Evolutionary conservation across 2,329 filamentous ascomycete genomes (phyloP), one percentile per base, ranked within the genome.

Genomic region (Penicillium sp.): DNA sequence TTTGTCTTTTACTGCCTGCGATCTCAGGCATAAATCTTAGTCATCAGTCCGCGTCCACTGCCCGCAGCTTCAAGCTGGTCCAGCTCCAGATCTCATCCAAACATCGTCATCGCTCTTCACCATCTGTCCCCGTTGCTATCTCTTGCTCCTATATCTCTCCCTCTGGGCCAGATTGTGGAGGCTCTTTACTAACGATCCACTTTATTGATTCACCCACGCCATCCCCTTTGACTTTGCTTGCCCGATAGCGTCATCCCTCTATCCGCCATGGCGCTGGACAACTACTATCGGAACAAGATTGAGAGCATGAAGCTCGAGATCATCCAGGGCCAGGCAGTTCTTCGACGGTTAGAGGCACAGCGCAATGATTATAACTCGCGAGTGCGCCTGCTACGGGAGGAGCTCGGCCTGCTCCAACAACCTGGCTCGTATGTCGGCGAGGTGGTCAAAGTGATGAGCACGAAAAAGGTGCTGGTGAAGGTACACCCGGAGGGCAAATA

Each of bases 271-370:
- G 93, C 94, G 86, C 91, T 99, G 81, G 95, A 98, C 80, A 96
- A 90, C 80, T 99, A 97, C 83, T 99, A 96, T 80, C 91, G 95
- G 82, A 98, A 98, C 85, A 99, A 99, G 85, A 98, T 98, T 81
- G 95, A 99, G 91, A 89, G 90, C 78, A 96, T 98, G 91, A 98
- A 98, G 89, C 92, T 99, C 78, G 94, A 99, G 87, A 99, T 99
- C 77, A 94, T 99, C 77, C 94, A 98, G 81, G 94, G 95, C 57
- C 95, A 99, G 82, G 94, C 95, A 57, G 92, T 96, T 59, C 84
- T 99, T 63, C 90, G 95, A 69, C 88, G 95, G 75, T 86, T 99
- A 70, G 95, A 99, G 83, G 95, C 95, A 69, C 96, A 99, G 80
- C 89, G 95, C 68, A 99, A 99, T 75, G 95, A 99, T 81, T 98